Conservation (phyloP, 2,329 filamentous ascomycete genomes). For the Podosphaera fusca region DNA sequence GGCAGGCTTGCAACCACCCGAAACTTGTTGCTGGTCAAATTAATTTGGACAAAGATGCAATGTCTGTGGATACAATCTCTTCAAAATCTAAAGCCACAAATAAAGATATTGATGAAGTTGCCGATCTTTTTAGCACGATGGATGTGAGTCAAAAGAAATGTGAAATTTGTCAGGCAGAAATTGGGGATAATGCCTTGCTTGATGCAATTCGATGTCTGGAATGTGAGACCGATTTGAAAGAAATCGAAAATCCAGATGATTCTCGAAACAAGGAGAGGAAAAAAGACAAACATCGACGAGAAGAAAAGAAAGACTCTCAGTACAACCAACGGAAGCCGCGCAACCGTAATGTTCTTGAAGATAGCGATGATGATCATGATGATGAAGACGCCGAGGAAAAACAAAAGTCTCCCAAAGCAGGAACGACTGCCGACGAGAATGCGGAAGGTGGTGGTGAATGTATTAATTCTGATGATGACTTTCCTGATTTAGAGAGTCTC, state of each 20-base stretch:
- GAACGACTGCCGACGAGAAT: slow-evolving; percentile 71
- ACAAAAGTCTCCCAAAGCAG: slow-evolving; percentile 51
- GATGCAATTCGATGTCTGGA: slow-evolving; percentile 42
- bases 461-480: slow-evolving; percentile 40
- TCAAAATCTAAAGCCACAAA: slow-evolving; percentile 24
- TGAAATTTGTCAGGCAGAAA: slow-evolving; percentile 15
- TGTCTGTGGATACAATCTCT: slow-evolving; percentile 36
- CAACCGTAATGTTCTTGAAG: slow-evolving; percentile 32
- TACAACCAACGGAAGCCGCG: background rate
- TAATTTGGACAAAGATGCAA: slow-evolving; percentile 66
- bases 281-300: slow-evolving; percentile 16
- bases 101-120: slow-evolving; percentile 51
- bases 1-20: slow-evolving; percentile 89
- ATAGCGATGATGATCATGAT: slow-evolving; percentile 21
- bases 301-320: background rate
- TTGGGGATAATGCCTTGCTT: slow-evolving; percentile 13
- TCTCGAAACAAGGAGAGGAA: slow-evolving; percentile 19
- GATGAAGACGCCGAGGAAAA: slow-evolving; percentile 30
- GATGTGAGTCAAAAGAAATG: slow-evolving; percentile 22
- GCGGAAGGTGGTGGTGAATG: slow-evolving; percentile 70
- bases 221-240: slow-evolving; percentile 53
- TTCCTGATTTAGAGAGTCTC: slow-evolving; percentile 17
- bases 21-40: slow-evolving; percentile 69
- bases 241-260: slow-evolving; percentile 24
- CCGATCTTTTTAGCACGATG: slow-evolving; percentile 67